Base-by-base conservation (phyloP, 495 filamentous ascomycete species). In the Tuber magnatum region DNA sequence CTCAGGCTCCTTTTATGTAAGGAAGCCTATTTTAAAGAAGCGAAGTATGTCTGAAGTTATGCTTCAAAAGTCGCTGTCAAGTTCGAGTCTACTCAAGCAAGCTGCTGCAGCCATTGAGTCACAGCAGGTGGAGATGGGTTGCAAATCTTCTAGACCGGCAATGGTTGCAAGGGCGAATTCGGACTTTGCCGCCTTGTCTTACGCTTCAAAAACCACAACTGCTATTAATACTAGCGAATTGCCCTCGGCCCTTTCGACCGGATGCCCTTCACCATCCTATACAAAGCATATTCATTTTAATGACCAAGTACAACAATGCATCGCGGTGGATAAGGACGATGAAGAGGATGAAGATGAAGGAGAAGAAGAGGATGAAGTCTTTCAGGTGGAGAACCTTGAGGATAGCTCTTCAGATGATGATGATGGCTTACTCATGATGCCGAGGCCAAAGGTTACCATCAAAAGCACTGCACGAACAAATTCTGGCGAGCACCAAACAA, bases 1-100 rank as follows among this genome's bases (percentile, higher is more conserved):
- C 56, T 80, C 74, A 22, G 70, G 69, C 9, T 80, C 80, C 4
- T 79, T 80, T 40, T 78, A 68, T 88, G 87, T 78, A 84, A 85
- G 73, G 84, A 98, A 98, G 84, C 94, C 95, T 0, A 99, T 99
- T 71, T 80, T 99, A 68, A 99, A 99, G 83, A 99, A 97, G 86
- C 89, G 94, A 72, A 97, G 92, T 81, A 93, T 97, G 84, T 98
- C 95, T 0, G 95, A 99, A 83, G 86, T 95, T 42, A 97, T 99
- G 88, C 87, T 99, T 3, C 95, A 97, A 83, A 88, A 90, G 73
- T 98, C 95, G 1, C 83, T 97, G 7, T 97, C 95, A 5, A 89
- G 93, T 9, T 94, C 96, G 7, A 97, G 94, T 1, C 89, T 99
- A 1, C 85, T 99, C 40, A 94, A 97, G 84, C 94, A 98, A 84